Evolutionary conservation across 768 basidiomycete species (phyloP).

Genomic region (Hygrocybe coccinea): DNA sequence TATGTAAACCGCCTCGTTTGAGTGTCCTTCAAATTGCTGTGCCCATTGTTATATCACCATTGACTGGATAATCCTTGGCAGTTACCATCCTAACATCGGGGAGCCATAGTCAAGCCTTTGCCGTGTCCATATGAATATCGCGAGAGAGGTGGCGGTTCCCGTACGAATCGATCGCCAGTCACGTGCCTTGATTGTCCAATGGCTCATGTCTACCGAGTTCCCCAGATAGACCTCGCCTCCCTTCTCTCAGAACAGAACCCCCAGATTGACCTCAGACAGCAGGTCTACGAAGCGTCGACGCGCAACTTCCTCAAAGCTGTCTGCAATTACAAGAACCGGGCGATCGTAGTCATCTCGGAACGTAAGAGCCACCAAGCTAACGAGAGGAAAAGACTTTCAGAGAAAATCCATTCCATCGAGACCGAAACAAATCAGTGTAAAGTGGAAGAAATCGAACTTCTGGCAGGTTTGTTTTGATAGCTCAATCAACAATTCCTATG

Average conservation of each 20-base stretch:
- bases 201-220: conserved; percentile 33
- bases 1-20: conserved; percentile 52
- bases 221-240: conserved; percentile 58
- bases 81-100: conserved; percentile 57
- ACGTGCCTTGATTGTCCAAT: conserved; percentile 1
- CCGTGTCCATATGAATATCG: conserved; percentile 73
- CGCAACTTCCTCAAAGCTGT: conserved; percentile 71
- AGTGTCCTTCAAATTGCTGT: conserved; percentile 55
- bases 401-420: conserved; percentile 60
- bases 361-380: conserved; percentile 55
- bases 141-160: no score
- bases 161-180: no score
- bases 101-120: conserved; percentile 46
- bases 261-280: conserved; percentile 57
- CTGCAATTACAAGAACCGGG: conserved; percentile 64
- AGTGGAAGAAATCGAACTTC: conserved; percentile 70
- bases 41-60: conserved; percentile 64
- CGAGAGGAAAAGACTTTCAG: conserved; percentile 58
- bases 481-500: background rate
- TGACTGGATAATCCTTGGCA: conserved; percentile 47
- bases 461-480: conserved; percentile 52
- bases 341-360: conserved; percentile 64
- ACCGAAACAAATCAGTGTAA: conserved; percentile 72
- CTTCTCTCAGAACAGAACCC: conserved; percentile 53
- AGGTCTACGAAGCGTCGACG: conserved; percentile 60